Conservation (phyloP, 495 filamentous ascomycete genomes). For the Penicillium maclennaniae region DNA sequence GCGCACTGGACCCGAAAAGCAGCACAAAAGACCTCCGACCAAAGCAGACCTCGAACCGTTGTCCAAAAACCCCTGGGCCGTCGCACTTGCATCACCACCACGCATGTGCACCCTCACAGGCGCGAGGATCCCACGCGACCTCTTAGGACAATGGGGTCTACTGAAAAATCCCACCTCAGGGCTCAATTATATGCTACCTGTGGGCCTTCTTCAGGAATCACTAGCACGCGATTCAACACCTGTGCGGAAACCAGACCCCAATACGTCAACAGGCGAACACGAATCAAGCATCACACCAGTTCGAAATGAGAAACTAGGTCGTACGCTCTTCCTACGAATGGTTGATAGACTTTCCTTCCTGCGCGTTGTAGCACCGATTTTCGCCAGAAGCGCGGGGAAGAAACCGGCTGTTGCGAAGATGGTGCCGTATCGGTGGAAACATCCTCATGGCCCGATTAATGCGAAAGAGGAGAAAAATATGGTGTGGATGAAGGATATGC, state of each 20-base stretch:
- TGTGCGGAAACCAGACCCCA: neutral
- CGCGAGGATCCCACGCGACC: conserved; percentile 53
- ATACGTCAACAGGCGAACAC: neutral
- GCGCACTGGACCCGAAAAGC: conserved; percentile 12
- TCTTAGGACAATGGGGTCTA: conserved; percentile 61
- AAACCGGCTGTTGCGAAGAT: conserved; percentile 19
- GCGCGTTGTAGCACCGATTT: conserved; percentile 9
- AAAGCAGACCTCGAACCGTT: conserved; percentile 41
- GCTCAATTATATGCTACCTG: conserved; percentile 58
- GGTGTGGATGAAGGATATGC: conserved; percentile 68
- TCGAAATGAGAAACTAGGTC: conserved; percentile 4
- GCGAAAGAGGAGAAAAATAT: conserved; percentile 25
- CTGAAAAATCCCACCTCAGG: conserved; percentile 53
- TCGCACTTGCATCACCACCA: conserved; percentile 59
- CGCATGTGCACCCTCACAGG: conserved; percentile 60
- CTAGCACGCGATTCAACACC: neutral
- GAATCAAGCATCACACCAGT: neutral
- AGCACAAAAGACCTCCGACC: conserved; percentile 30
- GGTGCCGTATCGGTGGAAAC: conserved; percentile 36
- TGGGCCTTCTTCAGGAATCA: conserved; percentile 37
- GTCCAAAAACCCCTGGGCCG: conserved; percentile 41
- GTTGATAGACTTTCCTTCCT: conserved; percentile 28
- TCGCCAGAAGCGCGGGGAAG: conserved; percentile 8
- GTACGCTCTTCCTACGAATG: conserved; percentile 27
- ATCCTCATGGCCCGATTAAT: conserved; percentile 30